Conservation (phyloP, 2,329 filamentous ascomycete genomes). For the Hymenoscyphus occultus region DNA sequence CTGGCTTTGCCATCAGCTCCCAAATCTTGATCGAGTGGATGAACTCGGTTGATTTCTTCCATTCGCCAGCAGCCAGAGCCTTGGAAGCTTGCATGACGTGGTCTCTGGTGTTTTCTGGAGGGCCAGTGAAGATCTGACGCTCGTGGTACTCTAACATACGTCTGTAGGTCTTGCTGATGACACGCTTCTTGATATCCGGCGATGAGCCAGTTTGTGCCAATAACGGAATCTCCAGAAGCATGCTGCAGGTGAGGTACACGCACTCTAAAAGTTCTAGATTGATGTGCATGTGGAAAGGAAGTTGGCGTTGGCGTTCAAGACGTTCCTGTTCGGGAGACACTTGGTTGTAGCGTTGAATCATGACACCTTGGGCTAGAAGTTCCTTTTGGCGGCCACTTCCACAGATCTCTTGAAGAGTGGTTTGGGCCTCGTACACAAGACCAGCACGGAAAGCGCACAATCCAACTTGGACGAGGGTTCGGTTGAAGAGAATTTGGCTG, state of each 20-base stretch:
- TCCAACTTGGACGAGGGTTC: conserved; percentile 94
- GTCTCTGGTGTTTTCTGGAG: conserved; percentile 97
- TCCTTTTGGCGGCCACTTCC: conserved; percentile 98
- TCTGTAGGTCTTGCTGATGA: conserved; percentile 99
- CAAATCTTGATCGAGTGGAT: conserved; percentile 99
- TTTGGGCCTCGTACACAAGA: conserved; percentile 95
- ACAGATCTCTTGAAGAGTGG: conserved; percentile 95
- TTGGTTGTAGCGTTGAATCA: conserved; percentile 95
- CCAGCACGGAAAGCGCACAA: conserved; percentile 97
- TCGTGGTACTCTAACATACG: conserved; percentile 99
- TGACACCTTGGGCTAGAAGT: conserved; percentile 93
- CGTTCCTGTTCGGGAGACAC: conserved; percentile 98
- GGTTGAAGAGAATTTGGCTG: conserved; percentile 98
- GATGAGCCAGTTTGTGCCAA: conserved; percentile 95
- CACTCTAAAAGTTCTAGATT: conserved; percentile 98
- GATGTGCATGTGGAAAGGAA: conserved; percentile 99
- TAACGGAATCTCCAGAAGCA: conserved; percentile 97
- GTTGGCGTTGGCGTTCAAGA: conserved; percentile 91
- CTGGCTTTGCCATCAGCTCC: conserved; percentile 91
- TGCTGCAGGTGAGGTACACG: conserved; percentile 97
- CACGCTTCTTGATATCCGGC: conserved; percentile 92
- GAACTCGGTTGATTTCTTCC: conserved; percentile 93
- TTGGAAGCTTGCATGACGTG: conserved; percentile 99
- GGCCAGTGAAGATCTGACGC: conserved; percentile 97
- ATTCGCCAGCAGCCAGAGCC: conserved; percentile 92